These are phyloP conservation scores for Niebla homalea DNA, from an alignment of 495 filamentous ascomycete genomes.

Conservation along the genomic window DNA sequence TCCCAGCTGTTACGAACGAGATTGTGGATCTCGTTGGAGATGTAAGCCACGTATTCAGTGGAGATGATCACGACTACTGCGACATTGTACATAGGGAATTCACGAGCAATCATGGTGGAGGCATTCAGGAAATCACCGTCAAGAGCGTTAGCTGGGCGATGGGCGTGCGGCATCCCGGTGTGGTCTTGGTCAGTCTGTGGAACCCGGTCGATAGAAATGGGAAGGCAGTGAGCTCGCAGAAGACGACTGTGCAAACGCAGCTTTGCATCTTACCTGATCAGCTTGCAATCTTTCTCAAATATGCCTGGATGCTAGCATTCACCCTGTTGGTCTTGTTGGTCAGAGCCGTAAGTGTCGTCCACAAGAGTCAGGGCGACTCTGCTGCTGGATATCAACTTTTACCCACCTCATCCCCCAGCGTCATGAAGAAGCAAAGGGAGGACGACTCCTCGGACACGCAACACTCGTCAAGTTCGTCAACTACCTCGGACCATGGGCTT, in stretches of 20 bases:
- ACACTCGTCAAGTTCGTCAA: background rate
- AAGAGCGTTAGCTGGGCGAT: conserved; percentile 91
- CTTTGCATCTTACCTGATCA: conserved; percentile 88
- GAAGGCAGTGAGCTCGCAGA: conserved; percentile 27
- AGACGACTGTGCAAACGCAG: conserved; percentile 64
- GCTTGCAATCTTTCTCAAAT: conserved; percentile 66
- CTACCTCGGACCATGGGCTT: background rate
- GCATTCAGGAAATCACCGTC: conserved; percentile 79
- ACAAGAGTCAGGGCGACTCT: background rate
- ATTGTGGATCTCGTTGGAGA: conserved; percentile 62
- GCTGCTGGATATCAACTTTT: background rate
- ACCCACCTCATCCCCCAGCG: background rate
- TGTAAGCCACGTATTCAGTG: conserved; percentile 73
- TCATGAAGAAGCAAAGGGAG: conserved; percentile 26
- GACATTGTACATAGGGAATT: conserved; percentile 65
- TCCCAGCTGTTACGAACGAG: conserved; percentile 53
- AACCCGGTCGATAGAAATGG: conserved; percentile 67
- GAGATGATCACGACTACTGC: conserved; percentile 98
- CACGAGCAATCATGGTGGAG: conserved; percentile 42
- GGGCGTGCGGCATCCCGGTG: conserved; percentile 85
- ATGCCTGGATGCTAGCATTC: conserved; percentile 46
- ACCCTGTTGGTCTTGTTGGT: conserved; percentile 46
- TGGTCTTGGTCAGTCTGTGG: conserved; percentile 78
- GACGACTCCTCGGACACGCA: conserved; percentile 24
- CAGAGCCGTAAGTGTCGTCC: conserved; percentile 43